These are phyloP conservation scores for Trypanosoma vivax DNA, from an alignment of 208 protist species.

Conservation along the genomic window DNA sequence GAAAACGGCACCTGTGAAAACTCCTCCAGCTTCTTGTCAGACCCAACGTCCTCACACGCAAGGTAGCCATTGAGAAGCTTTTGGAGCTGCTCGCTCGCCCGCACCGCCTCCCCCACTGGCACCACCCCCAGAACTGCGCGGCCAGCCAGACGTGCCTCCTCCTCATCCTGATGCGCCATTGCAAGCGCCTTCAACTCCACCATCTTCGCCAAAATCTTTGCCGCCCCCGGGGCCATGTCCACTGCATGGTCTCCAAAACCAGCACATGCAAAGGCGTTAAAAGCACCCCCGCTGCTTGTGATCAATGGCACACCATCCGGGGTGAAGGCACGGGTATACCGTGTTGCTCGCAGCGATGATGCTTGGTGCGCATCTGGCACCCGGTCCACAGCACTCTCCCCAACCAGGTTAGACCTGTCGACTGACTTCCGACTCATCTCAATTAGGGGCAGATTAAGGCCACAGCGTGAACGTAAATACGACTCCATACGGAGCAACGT, in stretches of 20 bases:
- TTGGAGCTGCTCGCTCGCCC: slow-evolving; percentile 47
- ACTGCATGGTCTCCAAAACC: slow-evolving; percentile 80
- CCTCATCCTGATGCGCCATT: slow-evolving; percentile 40
- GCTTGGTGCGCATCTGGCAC: background rate
- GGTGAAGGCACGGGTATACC: slow-evolving; percentile 70
- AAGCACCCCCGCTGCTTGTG: slow-evolving; percentile 54
- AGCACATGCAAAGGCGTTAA: slow-evolving; percentile 82
- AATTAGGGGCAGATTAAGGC: slow-evolving; percentile 29
- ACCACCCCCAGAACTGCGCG: slow-evolving; percentile 20
- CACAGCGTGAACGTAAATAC: slow-evolving; percentile 52
- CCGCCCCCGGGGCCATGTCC: slow-evolving; percentile 71
- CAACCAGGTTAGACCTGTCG: background rate
- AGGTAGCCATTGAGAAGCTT: slow-evolving; percentile 50
- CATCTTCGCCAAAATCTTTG: slow-evolving; percentile 66
- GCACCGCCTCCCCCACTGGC: slow-evolving; percentile 22
- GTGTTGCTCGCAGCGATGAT: background rate
- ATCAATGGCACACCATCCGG: slow-evolving; percentile 79
- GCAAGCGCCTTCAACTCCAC: slow-evolving; percentile 52
- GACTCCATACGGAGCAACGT: slow-evolving; percentile 41
- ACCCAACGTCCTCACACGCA: background rate
- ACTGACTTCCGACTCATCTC: background rate
- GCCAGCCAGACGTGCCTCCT: slow-evolving; percentile 15
- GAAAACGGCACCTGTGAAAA: slow-evolving; percentile 58
- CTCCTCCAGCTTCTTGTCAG: slow-evolving; percentile 8
- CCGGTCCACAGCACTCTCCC: background rate